A percentile compares a stretch with the other conserved stretches of the same genome.
phyloP scores from a whole-genome alignment of 768 basidiomycete species.

The Boletus edulis region DNA sequence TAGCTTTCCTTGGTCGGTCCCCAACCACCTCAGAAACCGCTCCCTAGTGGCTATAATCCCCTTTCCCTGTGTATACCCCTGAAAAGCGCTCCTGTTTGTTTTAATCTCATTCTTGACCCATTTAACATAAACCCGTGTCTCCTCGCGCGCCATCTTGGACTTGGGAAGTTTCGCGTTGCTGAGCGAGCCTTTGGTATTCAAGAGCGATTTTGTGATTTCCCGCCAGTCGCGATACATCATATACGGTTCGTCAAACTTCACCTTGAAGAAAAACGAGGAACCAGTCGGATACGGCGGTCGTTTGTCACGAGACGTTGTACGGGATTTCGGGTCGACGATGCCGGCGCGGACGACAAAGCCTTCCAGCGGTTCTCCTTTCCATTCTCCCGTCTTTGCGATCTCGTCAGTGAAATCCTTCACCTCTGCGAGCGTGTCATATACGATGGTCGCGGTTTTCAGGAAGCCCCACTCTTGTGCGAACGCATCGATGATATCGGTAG shows the following conservation, averaged over 20 bases:
- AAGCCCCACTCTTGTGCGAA: constrained; percentile 94
- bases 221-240: constrained; percentile 99
- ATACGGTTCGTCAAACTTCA: constrained; percentile 99
- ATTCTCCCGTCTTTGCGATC: constrained; percentile 64
- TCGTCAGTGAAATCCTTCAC: constrained; percentile 73
- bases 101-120: constrained; percentile 84
- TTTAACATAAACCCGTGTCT: constrained; percentile 74
- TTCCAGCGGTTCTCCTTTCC: constrained; percentile 84
- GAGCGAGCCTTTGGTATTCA: constrained; percentile 38
- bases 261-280: constrained; percentile 96
- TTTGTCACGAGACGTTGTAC: constrained; percentile 25
- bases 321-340: constrained; percentile 45
- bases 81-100: constrained; percentile 56
- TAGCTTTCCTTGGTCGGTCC: constrained; percentile 45
- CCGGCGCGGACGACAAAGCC: constrained; percentile 91
- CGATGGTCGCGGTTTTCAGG: constrained; percentile 65
- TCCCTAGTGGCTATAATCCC: constrained; percentile 87
- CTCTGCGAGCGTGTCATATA: constrained; percentile 55
- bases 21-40: constrained; percentile 69
- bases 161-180: constrained; percentile 47
- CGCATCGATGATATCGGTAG: constrained; percentile 61
- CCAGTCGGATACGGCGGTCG: constrained; percentile 70
- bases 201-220: constrained; percentile 82
- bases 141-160: constrained; percentile 68
- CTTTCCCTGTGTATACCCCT: constrained; percentile 61